Base-by-base conservation (phyloP, 306 rosid species). In the Vicia villosa region DNA sequence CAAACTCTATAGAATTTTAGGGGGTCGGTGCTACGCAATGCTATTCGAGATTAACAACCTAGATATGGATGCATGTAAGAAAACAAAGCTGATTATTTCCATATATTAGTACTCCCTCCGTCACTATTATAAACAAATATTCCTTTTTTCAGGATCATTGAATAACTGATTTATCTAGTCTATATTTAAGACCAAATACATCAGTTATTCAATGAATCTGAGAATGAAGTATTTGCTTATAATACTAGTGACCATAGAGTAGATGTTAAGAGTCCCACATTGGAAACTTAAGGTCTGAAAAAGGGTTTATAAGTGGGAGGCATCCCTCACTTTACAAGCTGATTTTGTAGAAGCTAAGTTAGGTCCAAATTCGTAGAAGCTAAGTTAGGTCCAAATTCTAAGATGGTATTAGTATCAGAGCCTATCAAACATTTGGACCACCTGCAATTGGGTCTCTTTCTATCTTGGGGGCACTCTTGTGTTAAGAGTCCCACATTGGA, bases 31-130 rank as follows among this genome's bases (percentile, higher is more conserved):
- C 37, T 32, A 32, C 5, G 9, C 9, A 32, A 32, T 4, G 5
- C 37, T 32, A 32, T 32, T 32, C 9, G 9, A 32, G 37, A 32
- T 6, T 32, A 32, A 6, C 37, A 32, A 32, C 37, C 9, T 56
- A 6, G 28, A 49, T 19, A 58, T 19, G 22, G 19, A 46, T 50
- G 58, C 38, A 56, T 8, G 43, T 45, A 63, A 42, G 54, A 28
- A 19, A 74, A 41, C 15, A 56, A 6, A 55, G 16, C 47, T 65
- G 52, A 75, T 40, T 16, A 12, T 30, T 57, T 64, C 36, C 50
- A 50, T 24, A 10, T 62, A 22, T 32, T 57, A 5, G 69, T 66
- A 32, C 37, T 32, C 37, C 37, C 8, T 32, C 37, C 6, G 9
- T 32, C 8, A 32, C 37, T 32, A 32, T 32, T 32, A 34, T 34